Base-by-base conservation (phyloP, 2,329 filamentous ascomycete species). In the Fusarium hainanense region DNA sequence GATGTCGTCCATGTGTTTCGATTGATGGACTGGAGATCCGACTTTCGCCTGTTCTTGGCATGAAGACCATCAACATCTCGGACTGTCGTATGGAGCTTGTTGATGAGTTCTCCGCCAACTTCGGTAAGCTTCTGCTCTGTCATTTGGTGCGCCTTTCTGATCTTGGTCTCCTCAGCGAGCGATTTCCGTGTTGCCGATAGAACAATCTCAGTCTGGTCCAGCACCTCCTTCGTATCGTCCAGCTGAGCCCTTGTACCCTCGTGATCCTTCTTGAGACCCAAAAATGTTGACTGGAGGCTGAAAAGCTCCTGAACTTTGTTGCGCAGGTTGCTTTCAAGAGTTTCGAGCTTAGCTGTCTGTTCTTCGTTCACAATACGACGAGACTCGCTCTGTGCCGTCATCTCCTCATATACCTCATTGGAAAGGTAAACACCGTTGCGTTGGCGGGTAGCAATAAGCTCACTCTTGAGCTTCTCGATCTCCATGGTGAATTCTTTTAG, bases 231-330 rank as follows among this genome's bases (percentile, higher is more conserved):
- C 0, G 95, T 97, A 37, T 93, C 89, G 57, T 95, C 92, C 4
- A 99, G 85, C 55, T 88, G 85, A 7, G 86, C 76, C 61, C 87
- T 91, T 0, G 92, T 94, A 20, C 88, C 85, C 70, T 99, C 95
- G 66, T 97, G 92, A 66, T 98, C 94, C 77, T 94, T 94, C 80
- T 96, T 97, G 73, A 98, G 81, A 1, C 88, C 90, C 81, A 94
- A 94, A 78, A 98, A 97, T 70, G 89, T 94, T 43, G 91, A 93
- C 1, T 93, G 97, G 40, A 98, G 82, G 13, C 89, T 88, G 78
- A 97, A 94, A 0, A 99, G 85, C 78, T 99, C 94, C 75, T 98
- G 94, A 3, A 97, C 91, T 78, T 98, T 98, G 82, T 97, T 96
- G 23, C 93, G 90, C 57, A 99, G 84, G 75, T 96, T 97, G 40